These are phyloP conservation scores for Coemansia linderi DNA, from an alignment of 371 early-diverging fungal genomes.

Conservation along the genomic window DNA sequence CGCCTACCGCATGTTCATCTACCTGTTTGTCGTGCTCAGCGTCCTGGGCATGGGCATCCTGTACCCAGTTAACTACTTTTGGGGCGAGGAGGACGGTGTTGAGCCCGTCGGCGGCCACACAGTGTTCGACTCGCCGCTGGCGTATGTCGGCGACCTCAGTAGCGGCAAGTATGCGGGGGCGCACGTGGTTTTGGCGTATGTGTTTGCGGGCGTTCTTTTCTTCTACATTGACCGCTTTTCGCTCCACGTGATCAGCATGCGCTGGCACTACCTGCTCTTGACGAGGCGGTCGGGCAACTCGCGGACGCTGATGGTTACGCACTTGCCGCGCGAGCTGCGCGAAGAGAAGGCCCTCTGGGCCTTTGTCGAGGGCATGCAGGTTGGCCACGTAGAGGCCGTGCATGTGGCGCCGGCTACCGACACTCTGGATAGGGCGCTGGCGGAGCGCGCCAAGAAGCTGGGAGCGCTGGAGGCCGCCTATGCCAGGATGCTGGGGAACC, in stretches of 20 bases:
- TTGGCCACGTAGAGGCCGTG: conserved; percentile 44
- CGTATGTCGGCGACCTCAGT: conserved; percentile 22
- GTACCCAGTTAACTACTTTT: conserved; percentile 48
- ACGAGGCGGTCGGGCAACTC: conserved; percentile 46
- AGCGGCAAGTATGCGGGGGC: conserved; percentile 30
- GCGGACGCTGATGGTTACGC: conserved; percentile 51
- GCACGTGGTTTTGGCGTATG: conserved; percentile 41
- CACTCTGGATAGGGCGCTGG: conserved; percentile 27
- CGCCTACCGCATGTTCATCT: conserved; percentile 47
- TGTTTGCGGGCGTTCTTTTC: conserved; percentile 41
- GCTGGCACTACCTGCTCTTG: conserved; percentile 53
- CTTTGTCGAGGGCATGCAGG: conserved; percentile 37
- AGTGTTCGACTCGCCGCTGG: conserved; percentile 43
- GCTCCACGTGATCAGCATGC: conserved; percentile 45
- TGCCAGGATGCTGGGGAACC: conserved; percentile 40
- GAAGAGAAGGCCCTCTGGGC: conserved; percentile 16
- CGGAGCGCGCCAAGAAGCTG: conserved; percentile 23
- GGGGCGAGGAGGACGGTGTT: conserved; percentile 21
- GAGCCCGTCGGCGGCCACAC: conserved; percentile 20
- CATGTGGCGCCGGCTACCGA: conserved; percentile 30
- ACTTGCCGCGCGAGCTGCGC: conserved; percentile 46
- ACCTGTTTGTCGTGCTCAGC: conserved; percentile 41
- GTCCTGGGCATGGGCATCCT: conserved; percentile 40
- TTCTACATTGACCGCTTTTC: conserved; percentile 51
- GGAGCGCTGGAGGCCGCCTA: conserved; percentile 33